A percentile compares a stretch with the other conserved stretches of the same genome.
Conservation (phyloP, 768 basidiomycete genomes). For the Lactifluus volemus region DNA sequence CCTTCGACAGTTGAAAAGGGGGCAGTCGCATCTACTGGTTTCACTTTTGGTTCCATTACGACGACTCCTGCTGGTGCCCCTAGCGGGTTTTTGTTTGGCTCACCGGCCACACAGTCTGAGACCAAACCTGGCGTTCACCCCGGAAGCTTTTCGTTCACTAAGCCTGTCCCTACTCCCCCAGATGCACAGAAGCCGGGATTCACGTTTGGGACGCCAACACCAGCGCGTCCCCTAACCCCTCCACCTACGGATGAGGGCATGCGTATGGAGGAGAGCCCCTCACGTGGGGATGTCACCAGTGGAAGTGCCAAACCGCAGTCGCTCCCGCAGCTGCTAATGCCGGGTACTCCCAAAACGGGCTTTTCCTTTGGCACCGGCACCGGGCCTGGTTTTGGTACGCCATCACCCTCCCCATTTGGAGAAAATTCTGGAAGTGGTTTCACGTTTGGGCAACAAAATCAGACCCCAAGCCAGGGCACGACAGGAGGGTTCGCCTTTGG, state of each 20-base stretch:
- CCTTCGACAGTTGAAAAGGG: not conserved
- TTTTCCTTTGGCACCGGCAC: constrained; percentile 10
- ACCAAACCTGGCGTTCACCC: not conserved
- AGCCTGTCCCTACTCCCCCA: constrained; percentile 22
- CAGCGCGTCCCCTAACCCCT: constrained; percentile 51
- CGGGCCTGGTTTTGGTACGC: constrained; percentile 5
- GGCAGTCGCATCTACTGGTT: constrained; percentile 7
- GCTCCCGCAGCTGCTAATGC: constrained; percentile 15
- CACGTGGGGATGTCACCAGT: constrained; percentile 35
- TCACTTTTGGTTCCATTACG: constrained; percentile 12
- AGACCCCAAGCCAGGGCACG: constrained; percentile 26
- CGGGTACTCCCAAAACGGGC: constrained; percentile 7
- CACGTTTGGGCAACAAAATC: constrained; percentile 34
- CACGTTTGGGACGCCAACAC: constrained; percentile 38
- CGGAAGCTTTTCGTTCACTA: constrained; percentile 40
- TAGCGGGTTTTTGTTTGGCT: constrained; percentile 9
- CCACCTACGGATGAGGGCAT: constrained; percentile 60
- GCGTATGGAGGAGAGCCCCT: constrained; percentile 78
- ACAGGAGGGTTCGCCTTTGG: constrained; percentile 40
- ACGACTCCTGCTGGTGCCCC: constrained; percentile 3
- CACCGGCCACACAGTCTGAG: constrained; percentile 21
- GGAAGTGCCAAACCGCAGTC: constrained; percentile 17
- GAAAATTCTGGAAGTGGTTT: constrained; percentile 25
- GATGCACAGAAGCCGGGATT: constrained; percentile 37
- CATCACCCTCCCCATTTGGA: constrained; percentile 11